These are phyloP conservation scores for Tylopilus vinaceipallidus DNA, from an alignment of 768 basidiomycete species.

Conservation along the genomic window DNA sequence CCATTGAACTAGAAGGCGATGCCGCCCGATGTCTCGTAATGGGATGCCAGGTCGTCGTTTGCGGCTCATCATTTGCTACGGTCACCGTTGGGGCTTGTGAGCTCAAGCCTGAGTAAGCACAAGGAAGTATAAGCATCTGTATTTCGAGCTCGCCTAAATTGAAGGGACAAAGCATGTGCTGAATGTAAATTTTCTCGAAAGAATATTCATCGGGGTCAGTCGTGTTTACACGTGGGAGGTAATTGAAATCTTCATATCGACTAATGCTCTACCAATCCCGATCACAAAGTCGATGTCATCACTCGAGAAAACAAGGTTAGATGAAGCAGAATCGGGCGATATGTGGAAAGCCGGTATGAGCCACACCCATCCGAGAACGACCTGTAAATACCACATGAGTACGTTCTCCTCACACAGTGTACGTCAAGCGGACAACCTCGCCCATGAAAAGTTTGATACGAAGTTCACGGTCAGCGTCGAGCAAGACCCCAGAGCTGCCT, in stretches of 20 bases:
- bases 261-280: constrained; percentile 63
- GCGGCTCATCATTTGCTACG: background rate
- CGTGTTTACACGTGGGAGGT: constrained; percentile 36
- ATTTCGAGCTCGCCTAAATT: background rate
- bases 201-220: no score
- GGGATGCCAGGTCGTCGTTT: background rate
- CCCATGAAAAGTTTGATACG: constrained; percentile 73
- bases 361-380: constrained; percentile 86
- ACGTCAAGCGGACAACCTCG: constrained; percentile 42
- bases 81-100: no score
- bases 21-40: background rate
- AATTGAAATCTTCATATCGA: constrained; percentile 66
- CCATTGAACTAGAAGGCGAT: background rate
- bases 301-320: constrained; percentile 43
- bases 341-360: constrained; percentile 84
- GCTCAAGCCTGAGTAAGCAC: no score
- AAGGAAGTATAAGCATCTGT: background rate
- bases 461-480: constrained; percentile 67
- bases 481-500: constrained; percentile 44
- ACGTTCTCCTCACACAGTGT: background rate
- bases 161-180: no score
- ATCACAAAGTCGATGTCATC: constrained; percentile 78
- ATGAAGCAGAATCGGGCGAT: constrained; percentile 43
- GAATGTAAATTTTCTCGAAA: no score
- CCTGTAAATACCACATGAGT: constrained; percentile 33